These are phyloP conservation scores for Ambrosia artemisiifolia DNA, from an alignment of 129 eudicot genomes.

Conservation along the genomic window DNA sequence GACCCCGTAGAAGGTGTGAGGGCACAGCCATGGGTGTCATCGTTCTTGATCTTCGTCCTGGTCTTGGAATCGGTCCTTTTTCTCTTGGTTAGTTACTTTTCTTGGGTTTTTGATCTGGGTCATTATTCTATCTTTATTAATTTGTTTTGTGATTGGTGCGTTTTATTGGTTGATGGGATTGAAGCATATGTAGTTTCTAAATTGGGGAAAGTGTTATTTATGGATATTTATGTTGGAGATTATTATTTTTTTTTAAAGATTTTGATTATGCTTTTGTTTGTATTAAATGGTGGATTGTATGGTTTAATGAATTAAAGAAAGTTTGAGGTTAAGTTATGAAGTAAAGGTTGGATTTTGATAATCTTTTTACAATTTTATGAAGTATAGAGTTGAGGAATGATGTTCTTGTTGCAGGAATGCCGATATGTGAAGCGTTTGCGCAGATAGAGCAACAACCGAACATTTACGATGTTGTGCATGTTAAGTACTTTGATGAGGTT, in stretches of 20 bases:
- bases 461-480: slow-evolving; percentile 92
- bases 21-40: slow-evolving; percentile 90
- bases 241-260: neutral
- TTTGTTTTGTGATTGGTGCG: neutral
- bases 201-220: neutral
- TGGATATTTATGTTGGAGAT: slow-evolving; percentile 9
- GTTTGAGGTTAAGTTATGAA: neutral
- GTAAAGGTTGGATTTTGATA: neutral
- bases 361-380: neutral
- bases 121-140: too few relatives aligned
- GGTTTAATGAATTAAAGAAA: neutral
- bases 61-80: slow-evolving; percentile 87
- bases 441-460: slow-evolving; percentile 92
- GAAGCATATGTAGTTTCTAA: slow-evolving; percentile 5
- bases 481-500: slow-evolving; percentile 93
- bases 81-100: slow-evolving; percentile 51
- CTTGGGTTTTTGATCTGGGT: neutral
- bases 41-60: slow-evolving; percentile 92
- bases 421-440: slow-evolving; percentile 91
- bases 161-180: neutral
- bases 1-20: slow-evolving; percentile 80
- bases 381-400: too few relatives aligned
- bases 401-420: slow-evolving; percentile 73
- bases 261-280: neutral
- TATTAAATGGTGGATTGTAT: slow-evolving; percentile 14